Percentiles rank a stretch among this genome's conserved stretches.
Evolutionary conservation across 2,329 filamentous ascomycete genomes (phyloP).

Genomic region (Salinomyces thailandicus): DNA sequence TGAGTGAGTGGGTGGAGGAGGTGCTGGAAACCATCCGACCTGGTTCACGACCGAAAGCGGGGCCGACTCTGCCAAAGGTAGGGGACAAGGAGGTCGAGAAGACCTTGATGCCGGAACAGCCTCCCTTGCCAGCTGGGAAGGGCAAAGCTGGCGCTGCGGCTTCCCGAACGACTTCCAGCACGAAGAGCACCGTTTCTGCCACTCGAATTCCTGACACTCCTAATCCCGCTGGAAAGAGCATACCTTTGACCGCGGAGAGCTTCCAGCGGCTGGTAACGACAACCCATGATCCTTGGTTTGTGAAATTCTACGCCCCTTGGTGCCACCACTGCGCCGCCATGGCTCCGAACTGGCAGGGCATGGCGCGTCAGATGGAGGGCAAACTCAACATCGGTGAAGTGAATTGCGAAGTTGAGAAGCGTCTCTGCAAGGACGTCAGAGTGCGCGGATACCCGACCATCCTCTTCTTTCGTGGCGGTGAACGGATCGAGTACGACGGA

Average conservation of each 20-base stretch:
- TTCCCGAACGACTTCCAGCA: slow-evolving; percentile 23
- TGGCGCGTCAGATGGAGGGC: slow-evolving; percentile 84
- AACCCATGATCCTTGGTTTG: slow-evolving; percentile 87
- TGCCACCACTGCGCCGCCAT: slow-evolving; percentile 91
- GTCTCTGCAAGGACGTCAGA: slow-evolving; percentile 84
- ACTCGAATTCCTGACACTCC: slow-evolving; percentile 41
- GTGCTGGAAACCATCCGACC: slow-evolving; percentile 68
- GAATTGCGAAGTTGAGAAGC: slow-evolving; percentile 77
- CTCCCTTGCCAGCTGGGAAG: slow-evolving; percentile 3
- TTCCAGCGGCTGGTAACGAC: slow-evolving; percentile 81
- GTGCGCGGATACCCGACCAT: slow-evolving; percentile 78
- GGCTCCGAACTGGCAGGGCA: slow-evolving; percentile 78
- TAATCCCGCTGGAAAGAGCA: slow-evolving; percentile 66
- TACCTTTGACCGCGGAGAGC: slow-evolving; percentile 66
- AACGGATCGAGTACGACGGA: slow-evolving; percentile 86
- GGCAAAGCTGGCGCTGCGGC: slow-evolving; percentile 15
- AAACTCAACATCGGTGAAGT: slow-evolving; percentile 89
- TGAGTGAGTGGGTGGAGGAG: slow-evolving; percentile 65
- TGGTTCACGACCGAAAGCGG: slow-evolving; percentile 61
- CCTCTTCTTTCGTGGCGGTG: slow-evolving; percentile 82
- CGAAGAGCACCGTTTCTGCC: slow-evolving; percentile 39
- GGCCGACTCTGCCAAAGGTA: slow-evolving; percentile 58
- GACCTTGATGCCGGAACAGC: slow-evolving; percentile 9
- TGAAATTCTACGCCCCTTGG: slow-evolving; percentile 98
- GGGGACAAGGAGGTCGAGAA: slow-evolving; percentile 47